Evolutionary conservation across 1,284 basidiomycete species (phyloP).

Genomic region (Ustilago loliicola): DNA sequence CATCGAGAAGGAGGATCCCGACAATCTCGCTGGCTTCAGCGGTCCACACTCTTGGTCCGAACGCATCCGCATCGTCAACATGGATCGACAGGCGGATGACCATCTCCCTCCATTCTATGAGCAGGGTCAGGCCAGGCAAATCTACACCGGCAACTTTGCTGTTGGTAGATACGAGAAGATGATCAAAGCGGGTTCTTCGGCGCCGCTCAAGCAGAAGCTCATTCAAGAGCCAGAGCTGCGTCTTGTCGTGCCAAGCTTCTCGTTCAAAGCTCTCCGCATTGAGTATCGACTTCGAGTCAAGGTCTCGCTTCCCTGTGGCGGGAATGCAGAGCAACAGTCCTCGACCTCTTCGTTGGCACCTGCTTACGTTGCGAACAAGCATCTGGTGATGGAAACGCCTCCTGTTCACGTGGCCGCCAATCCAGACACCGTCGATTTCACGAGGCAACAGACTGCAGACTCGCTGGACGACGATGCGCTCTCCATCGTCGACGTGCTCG

Average conservation of each 20-base stretch:
- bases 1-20: slow-evolving; percentile 52
- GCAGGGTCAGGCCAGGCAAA: slow-evolving; percentile 30
- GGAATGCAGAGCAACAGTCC: background rate
- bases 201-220: slow-evolving; percentile 38
- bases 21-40: slow-evolving; percentile 43
- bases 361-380: background rate
- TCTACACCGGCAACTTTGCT: slow-evolving; percentile 53
- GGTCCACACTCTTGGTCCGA: slow-evolving; percentile 53
- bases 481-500: slow-evolving; percentile 41
- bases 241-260: slow-evolving; percentile 50
- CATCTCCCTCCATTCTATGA: slow-evolving; percentile 55
- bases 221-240: slow-evolving; percentile 42
- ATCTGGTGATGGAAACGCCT: slow-evolving; percentile 49
- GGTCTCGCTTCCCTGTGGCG: slow-evolving; percentile 26
- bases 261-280: slow-evolving; percentile 49
- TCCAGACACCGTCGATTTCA: slow-evolving; percentile 52
- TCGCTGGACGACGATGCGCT: slow-evolving; percentile 39
- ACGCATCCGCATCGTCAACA: slow-evolving; percentile 49
- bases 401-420: slow-evolving; percentile 48
- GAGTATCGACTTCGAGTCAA: slow-evolving; percentile 49
- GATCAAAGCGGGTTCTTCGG: slow-evolving; percentile 43
- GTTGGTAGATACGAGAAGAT: slow-evolving; percentile 51
- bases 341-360: slow-evolving; percentile 6
- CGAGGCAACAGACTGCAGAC: slow-evolving; percentile 31
- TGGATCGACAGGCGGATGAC: slow-evolving; percentile 42